Conservation (phyloP, 495 filamentous ascomycete species). For the Durotheca rogersii region DNA sequence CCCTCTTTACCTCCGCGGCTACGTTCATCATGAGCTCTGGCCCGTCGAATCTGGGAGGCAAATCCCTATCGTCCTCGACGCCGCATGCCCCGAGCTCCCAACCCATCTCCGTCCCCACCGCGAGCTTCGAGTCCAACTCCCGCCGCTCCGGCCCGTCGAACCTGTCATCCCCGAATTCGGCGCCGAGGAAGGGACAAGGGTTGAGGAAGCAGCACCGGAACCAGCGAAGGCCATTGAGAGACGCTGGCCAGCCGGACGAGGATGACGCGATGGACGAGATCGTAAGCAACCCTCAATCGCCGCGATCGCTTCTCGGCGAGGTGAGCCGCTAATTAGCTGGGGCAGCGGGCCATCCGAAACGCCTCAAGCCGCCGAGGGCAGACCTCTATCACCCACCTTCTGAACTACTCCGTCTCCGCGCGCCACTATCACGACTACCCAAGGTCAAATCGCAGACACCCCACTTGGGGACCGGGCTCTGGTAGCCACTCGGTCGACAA, state of each 20-base stretch:
- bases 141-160: slow-evolving; percentile 63
- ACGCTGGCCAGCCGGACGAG: slow-evolving; percentile 41
- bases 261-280: slow-evolving; percentile 86
- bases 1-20: slow-evolving; percentile 2
- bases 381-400: slow-evolving; percentile 92
- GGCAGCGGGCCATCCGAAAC: slow-evolving; percentile 70
- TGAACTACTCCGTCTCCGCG: slow-evolving; percentile 86
- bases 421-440: slow-evolving; percentile 62
- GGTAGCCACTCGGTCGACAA: slow-evolving; percentile 92
- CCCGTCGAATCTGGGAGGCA: slow-evolving; percentile 42
- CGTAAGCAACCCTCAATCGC: slow-evolving; percentile 47
- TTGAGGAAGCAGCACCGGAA: slow-evolving; percentile 71
- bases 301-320: background rate
- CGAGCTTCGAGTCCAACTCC: slow-evolving; percentile 54
- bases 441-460: slow-evolving; percentile 58
- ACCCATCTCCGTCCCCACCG: slow-evolving; percentile 31
- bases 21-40: slow-evolving; percentile 47
- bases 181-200: slow-evolving; percentile 71
- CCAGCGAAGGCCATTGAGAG: slow-evolving; percentile 47
- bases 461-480: slow-evolving; percentile 83
- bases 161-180: slow-evolving; percentile 51
- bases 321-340: slow-evolving; percentile 17
- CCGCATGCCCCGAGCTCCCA: slow-evolving; percentile 28
- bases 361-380: slow-evolving; percentile 84
- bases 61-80: slow-evolving; percentile 43